Conservation (phyloP, 208 protist species). For the Trypanosoma cruzi region DNA sequence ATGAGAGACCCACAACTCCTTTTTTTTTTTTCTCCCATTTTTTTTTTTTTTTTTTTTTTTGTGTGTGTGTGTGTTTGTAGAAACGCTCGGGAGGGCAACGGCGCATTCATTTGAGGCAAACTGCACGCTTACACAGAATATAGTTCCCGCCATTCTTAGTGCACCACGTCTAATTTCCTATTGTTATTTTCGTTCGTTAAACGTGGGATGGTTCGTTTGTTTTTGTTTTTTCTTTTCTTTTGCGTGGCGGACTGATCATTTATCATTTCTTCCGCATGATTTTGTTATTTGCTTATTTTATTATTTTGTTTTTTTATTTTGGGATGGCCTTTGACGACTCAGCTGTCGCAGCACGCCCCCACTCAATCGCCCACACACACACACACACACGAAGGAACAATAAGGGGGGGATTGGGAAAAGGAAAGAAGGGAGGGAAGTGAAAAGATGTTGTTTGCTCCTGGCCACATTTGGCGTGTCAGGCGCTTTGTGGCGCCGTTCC, state of each 20-base stretch:
- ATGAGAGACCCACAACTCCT: background rate
- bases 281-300: too few species aligned
- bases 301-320: conserved; percentile 12
- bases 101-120: background rate
- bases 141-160: background rate
- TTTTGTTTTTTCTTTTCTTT: background rate
- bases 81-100: background rate
- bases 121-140: background rate
- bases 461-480: conserved; percentile 2
- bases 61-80: background rate
- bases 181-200: background rate
- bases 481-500: conserved; percentile 4
- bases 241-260: background rate
- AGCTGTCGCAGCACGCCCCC: background rate
- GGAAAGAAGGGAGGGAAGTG: background rate
- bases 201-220: background rate
- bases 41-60: conserved; percentile 15
- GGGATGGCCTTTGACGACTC: background rate
- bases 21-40: background rate
- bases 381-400: background rate
- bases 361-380: background rate
- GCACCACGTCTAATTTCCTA: background rate
- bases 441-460: conserved; percentile 12
- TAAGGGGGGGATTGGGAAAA: background rate
- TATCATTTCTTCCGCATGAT: too few species aligned